A percentile compares a stretch with the other conserved stretches of the same genome.
phyloP scores from a whole-genome alignment of 805 yeast species.

The Yarrowia bubula region DNA sequence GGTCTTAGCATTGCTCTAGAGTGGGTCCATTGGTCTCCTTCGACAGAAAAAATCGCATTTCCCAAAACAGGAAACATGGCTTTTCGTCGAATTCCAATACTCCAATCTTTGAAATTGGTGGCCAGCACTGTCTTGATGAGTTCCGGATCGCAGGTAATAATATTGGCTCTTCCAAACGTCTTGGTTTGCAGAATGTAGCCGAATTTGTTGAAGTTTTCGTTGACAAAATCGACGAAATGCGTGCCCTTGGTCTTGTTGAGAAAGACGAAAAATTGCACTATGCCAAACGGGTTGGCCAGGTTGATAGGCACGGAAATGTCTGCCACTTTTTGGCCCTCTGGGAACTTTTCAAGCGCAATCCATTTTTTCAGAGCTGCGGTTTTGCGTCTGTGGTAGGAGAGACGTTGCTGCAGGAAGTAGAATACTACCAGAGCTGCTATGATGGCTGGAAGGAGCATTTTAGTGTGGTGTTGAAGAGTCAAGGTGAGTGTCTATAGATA shows the following conservation, averaged over 20 bases:
- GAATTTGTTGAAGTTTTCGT: not conserved
- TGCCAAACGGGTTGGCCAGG: not conserved
- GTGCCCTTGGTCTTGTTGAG: not conserved
- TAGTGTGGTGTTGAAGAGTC: not conserved
- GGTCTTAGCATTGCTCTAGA: constrained; percentile 38
- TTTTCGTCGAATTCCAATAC: constrained; percentile 34
- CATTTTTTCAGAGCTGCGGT: not conserved
- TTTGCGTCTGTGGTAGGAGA: not conserved
- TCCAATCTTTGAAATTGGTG: constrained; percentile 35
- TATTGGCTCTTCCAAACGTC: not conserved
- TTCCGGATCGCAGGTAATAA: constrained; percentile 36
- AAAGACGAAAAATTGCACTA: not conserved
- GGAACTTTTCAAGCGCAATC: not conserved
- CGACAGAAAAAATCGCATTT: constrained; percentile 37
- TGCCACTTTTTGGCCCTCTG: not conserved
- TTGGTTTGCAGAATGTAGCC: not conserved
- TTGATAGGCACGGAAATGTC: not conserved
- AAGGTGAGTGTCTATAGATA: not conserved
- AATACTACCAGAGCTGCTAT: not conserved
- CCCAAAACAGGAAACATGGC: constrained; percentile 33
- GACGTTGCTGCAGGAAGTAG: not conserved
- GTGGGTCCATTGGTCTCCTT: constrained; percentile 39
- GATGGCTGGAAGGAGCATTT: not conserved
- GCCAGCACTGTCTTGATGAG: constrained; percentile 36
- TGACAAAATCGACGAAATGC: not conserved